phyloP scores from a whole-genome alignment of 371 early-diverging fungal species.

The Encephalitozoon intestinalis region DNA sequence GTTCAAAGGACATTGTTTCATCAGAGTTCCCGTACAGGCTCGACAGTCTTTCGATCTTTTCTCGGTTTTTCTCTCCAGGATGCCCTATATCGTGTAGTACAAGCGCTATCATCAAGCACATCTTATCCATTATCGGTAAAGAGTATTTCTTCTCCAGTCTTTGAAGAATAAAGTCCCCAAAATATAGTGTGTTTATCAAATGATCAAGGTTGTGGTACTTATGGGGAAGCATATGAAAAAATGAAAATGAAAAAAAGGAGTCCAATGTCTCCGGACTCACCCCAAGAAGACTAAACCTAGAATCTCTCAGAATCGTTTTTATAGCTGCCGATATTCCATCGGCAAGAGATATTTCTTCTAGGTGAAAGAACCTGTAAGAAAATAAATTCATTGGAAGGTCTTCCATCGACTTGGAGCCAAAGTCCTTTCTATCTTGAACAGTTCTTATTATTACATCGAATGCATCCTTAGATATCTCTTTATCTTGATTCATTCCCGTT shows the following conservation, averaged over 20 bases:
- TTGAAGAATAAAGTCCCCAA: slow-evolving; percentile 3
- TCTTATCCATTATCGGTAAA: not conserved
- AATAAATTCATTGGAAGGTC: not conserved
- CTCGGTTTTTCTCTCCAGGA: slow-evolving; percentile 13
- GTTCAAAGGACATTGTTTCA: not conserved
- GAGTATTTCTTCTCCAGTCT: not conserved
- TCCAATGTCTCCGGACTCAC: not conserved
- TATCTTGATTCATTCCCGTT: not conserved
- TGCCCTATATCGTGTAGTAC: slow-evolving; percentile 17
- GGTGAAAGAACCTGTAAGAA: not conserved
- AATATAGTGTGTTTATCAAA: not conserved
- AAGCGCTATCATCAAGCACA: not conserved
- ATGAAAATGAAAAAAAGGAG: not conserved
- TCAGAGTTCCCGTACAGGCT: not conserved
- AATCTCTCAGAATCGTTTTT: not conserved
- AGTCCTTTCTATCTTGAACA: not conserved
- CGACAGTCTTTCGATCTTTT: not conserved
- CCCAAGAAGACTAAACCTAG: not conserved
- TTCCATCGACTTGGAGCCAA: not conserved
- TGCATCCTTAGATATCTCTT: not conserved
- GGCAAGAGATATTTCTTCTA: not conserved
- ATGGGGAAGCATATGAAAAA: not conserved
- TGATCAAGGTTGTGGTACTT: slow-evolving; percentile 21
- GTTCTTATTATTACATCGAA: not conserved
- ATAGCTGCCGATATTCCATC: not conserved